Percentiles rank a stretch among this genome's conserved stretches.
Evolutionary conservation across 805 yeast species (phyloP).

Genomic region (Barnettozyma pratensis): DNA sequence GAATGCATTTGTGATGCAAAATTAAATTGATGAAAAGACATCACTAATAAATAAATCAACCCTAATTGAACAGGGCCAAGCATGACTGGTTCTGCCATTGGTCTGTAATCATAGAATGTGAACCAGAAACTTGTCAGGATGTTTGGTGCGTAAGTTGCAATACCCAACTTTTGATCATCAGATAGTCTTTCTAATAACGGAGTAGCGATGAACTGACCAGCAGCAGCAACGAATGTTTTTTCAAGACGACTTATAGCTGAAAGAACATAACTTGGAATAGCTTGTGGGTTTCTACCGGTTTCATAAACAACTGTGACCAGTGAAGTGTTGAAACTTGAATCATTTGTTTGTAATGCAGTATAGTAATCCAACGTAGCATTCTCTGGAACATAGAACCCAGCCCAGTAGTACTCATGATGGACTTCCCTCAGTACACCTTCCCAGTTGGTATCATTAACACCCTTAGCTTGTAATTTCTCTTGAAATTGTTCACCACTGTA

Average conservation of each 20-base stretch:
- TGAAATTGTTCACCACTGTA: slow-evolving; percentile 2
- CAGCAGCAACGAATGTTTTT: slow-evolving; percentile 12
- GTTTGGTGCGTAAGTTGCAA: slow-evolving; percentile 26
- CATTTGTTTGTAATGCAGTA: slow-evolving; percentile 13
- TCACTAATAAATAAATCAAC: slow-evolving; percentile 56
- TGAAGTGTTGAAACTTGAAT: slow-evolving; percentile 10
- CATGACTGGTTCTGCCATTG: slow-evolving; percentile 39
- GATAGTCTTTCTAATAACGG: slow-evolving; percentile 13
- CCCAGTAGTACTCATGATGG: slow-evolving; percentile 55
- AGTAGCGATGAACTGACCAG: slow-evolving; percentile 17
- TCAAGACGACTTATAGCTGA: slow-evolving; percentile 30
- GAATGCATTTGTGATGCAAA: slow-evolving; percentile 49
- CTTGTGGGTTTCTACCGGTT: slow-evolving; percentile 51
- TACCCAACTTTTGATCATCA: neutral
- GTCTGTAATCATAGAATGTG: slow-evolving; percentile 35
- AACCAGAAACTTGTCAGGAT: slow-evolving; percentile 14
- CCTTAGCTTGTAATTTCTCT: slow-evolving; percentile 5
- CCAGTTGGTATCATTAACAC: slow-evolving; percentile 10
- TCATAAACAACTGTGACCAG: slow-evolving; percentile 41
- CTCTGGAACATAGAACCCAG: slow-evolving; percentile 42
- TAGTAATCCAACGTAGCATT: slow-evolving; percentile 35
- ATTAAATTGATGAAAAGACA: slow-evolving; percentile 63
- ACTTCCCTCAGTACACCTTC: slow-evolving; percentile 38
- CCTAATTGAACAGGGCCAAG: slow-evolving; percentile 65
- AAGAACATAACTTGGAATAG: slow-evolving; percentile 35